Conservation (phyloP, 208 protist genomes). For the Leishmania tarentolae region DNA sequence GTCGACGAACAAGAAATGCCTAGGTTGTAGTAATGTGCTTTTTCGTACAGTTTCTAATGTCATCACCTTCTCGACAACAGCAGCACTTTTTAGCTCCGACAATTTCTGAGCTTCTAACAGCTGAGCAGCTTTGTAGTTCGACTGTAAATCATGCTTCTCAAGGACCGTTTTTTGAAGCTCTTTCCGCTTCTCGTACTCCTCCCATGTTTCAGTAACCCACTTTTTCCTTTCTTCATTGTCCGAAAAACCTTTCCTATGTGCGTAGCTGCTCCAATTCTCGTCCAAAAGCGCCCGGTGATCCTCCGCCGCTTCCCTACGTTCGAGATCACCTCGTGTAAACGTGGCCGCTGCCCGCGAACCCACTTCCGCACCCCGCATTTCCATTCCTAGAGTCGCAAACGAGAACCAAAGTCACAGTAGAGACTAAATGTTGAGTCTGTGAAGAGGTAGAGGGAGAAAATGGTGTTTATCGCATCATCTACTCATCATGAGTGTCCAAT, state of each 20-base stretch:
- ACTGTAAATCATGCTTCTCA: slow-evolving; percentile 13
- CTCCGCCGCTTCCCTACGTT: slow-evolving; percentile 47
- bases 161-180: slow-evolving; percentile 37
- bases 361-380: neutral
- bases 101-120: slow-evolving; percentile 1
- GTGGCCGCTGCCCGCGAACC: neutral
- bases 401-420: neutral
- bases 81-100: slow-evolving; percentile 20
- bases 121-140: slow-evolving; percentile 26
- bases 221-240: slow-evolving; percentile 62
- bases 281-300: slow-evolving; percentile 68
- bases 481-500: neutral
- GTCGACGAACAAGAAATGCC: slow-evolving; percentile 64
- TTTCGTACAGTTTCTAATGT: slow-evolving; percentile 28
- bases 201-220: slow-evolving; percentile 82
- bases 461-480: neutral
- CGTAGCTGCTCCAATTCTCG: slow-evolving; percentile 64
- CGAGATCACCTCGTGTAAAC: slow-evolving; percentile 37
- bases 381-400: neutral
- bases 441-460: neutral
- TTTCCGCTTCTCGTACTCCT: slow-evolving; percentile 53
- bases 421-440: neutral
- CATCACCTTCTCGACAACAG: slow-evolving; percentile 46
- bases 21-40: slow-evolving; percentile 17
- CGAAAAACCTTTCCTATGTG: slow-evolving; percentile 30